Base-by-base conservation (phyloP, 495 filamentous ascomycete species). In the Aspergillus carlsbadensis region DNA sequence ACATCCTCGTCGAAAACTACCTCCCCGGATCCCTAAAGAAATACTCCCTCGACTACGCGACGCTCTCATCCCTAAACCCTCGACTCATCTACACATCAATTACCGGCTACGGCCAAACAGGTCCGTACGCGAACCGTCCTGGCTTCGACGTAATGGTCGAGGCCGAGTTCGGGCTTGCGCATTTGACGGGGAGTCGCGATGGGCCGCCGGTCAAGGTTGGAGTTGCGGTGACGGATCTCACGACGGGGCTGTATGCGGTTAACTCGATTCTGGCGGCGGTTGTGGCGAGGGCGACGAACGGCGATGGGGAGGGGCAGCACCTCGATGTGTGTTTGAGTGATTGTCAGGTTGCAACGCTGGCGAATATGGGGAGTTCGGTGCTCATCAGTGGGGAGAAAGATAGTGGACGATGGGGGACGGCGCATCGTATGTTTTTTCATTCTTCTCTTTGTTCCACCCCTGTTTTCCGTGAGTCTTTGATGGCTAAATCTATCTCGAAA, bases 111-210 rank as follows among this genome's bases (percentile, higher is more conserved):
- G 94, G 94, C 3, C 95, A 98, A 69, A 96, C 89, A 4, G 94
- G 94, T 0, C 95, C 95, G 0, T 96, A 96, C 69, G 85, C 86
- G 13, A 82, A 85, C 40, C 82, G 95, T 6, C 91, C 94, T 5
- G 94, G 94, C 10, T 98, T 98, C 76, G 94, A 98, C 71, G 95
- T 98, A 53, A 98, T 98, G 92, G 95, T 98, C 0, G 94, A 98
- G 71, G 95, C 93, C 40, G 94, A 98, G 70, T 91, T 98, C 77
- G 94, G 94, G 5, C 66, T 98, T 48, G 98, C 98, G 94, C 95
- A 98, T 68, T 96, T 98, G 51, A 98, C 94, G 0, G 94, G 94
- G 7, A 77, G 79, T 37, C 74, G 89, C 58, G 90, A 96, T 52
- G 91, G 94, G 0, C 88, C 91, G 3, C 95, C 95, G 0, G 94